A percentile compares a stretch with the other conserved stretches of the same genome.
Evolutionary conservation across 2,329 filamentous ascomycete species (phyloP).

Genomic region (Coniochaeta hoffmannii): DNA sequence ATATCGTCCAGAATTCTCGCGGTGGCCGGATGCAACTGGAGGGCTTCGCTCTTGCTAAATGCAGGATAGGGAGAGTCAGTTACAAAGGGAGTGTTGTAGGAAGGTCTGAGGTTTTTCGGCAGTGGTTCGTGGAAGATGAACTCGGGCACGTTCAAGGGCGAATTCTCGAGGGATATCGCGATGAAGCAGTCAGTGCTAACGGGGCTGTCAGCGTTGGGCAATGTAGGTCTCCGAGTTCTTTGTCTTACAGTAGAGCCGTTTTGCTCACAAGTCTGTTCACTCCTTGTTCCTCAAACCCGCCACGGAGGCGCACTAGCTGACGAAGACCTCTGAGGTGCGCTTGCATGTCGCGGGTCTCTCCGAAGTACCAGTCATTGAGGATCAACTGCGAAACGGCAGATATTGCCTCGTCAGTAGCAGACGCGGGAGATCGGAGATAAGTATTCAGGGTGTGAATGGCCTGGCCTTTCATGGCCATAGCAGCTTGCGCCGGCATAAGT

Average conservation of each 20-base stretch:
- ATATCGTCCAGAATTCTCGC: constrained; percentile 45
- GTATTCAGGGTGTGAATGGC: constrained; percentile 39
- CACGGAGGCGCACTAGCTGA: constrained; percentile 39
- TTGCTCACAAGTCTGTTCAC: constrained; percentile 40
- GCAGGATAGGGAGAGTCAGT: constrained; percentile 33
- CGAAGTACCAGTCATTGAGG: constrained; percentile 48
- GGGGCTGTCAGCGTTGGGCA: neutral
- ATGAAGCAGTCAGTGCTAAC: constrained; percentile 38
- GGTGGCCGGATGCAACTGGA: constrained; percentile 35
- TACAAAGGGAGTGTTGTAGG: constrained; percentile 41
- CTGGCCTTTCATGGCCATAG: constrained; percentile 33
- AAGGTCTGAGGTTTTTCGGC: constrained; percentile 19
- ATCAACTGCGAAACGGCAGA: constrained; percentile 41
- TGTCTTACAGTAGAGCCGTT: constrained; percentile 37
- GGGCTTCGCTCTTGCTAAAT: constrained; percentile 26
- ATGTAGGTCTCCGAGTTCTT: neutral
- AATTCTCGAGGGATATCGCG: constrained; percentile 38
- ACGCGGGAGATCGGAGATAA: constrained; percentile 29
- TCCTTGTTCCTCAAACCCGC: constrained; percentile 37
- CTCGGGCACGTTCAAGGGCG: constrained; percentile 32
- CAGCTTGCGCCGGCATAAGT: constrained; percentile 33
- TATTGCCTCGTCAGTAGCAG: constrained; percentile 37
- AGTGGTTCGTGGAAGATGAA: constrained; percentile 36
- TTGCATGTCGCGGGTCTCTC: constrained; percentile 33
- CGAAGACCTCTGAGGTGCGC: constrained; percentile 40